phyloP scores from a whole-genome alignment of 148 eudicot genomes.

The Drosera capensis region DNA sequence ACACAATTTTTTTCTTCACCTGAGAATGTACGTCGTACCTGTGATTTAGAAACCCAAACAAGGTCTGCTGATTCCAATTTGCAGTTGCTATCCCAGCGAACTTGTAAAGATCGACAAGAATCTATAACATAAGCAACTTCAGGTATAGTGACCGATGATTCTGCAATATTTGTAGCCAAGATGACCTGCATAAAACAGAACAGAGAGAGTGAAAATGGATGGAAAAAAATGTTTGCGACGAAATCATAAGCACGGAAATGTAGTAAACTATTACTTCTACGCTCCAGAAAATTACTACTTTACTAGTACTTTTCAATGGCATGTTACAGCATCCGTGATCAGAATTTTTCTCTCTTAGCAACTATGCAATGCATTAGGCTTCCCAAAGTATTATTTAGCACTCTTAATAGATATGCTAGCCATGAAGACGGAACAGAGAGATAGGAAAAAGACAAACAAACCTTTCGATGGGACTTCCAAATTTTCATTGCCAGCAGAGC shows the following conservation, averaged over 20 bases:
- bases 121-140: constrained; percentile 91
- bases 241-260: no score
- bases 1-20: constrained; percentile 1
- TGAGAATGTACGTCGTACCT: constrained; percentile 28
- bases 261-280: no score
- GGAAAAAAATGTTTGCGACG: no score
- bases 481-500: constrained; percentile 84
- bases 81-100: constrained; percentile 55
- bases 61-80: constrained; percentile 61
- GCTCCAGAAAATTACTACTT: no score
- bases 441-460: constrained; percentile 11
- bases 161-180: constrained; percentile 94
- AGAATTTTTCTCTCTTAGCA: no score
- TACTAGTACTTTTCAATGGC: no score
- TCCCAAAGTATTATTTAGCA: no score
- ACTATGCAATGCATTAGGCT: no score
- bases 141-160: constrained; percentile 94
- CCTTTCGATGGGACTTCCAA: constrained; percentile 80
- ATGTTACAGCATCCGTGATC: no score
- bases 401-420: background rate
- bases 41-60: constrained; percentile 90
- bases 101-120: constrained; percentile 87
- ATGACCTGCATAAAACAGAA: constrained; percentile 51
- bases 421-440: constrained; percentile 3
- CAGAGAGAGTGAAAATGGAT: no score